Base-by-base conservation (phyloP, 2,329 filamentous ascomycete species). In the Fusarium camptoceras region DNA sequence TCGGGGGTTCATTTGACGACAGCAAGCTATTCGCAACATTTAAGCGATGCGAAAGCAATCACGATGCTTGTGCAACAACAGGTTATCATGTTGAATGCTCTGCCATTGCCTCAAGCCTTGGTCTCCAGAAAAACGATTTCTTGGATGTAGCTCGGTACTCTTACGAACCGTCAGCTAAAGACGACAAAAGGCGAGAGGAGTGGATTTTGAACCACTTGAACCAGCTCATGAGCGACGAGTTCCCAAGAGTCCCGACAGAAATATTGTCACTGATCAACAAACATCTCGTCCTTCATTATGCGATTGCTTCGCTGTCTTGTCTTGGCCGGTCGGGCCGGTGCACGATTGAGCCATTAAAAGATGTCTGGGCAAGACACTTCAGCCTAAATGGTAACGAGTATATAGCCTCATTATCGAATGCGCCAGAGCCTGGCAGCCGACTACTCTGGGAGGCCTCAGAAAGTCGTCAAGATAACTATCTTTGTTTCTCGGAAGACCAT, bases 401-500 rank as follows among this genome's bases (percentile, higher is more conserved):
- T 37, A 10, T 69, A 22, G 43, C 31, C 30, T 61, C 68, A 4
- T n/a, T 68, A 14, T 68, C 64, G 5, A 71, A 71, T 15, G 18
- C 5, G 5, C 42, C 37, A 12, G 12, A n/a, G 8, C 28, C 18
- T 4, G 66, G 44, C 2, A 42, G 27, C 14, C 48, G 48, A 6
- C 4, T 67, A 6, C 34, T 70, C 20, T 70, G 66, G 66, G 28
- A 30, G 8, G 53, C 55, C 20, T 2, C 11, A 0, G 0, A 24
- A 3, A 28, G 5, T 1, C n/a, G 25, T 5, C 25, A 42, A 8
- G 44, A 25, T 6, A 44, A 27, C 15, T 25, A n/a, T 22, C 16
- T 71, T 22, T 71, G 46, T 28, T 44, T 71, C 3, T 55, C 53
- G 14, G 67, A 70, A 20, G 68, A 71, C 31, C 47, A 70, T n/a